These are phyloP conservation scores for Gillenia trifoliata DNA, from an alignment of 306 rosid species.

Conservation along the genomic window DNA sequence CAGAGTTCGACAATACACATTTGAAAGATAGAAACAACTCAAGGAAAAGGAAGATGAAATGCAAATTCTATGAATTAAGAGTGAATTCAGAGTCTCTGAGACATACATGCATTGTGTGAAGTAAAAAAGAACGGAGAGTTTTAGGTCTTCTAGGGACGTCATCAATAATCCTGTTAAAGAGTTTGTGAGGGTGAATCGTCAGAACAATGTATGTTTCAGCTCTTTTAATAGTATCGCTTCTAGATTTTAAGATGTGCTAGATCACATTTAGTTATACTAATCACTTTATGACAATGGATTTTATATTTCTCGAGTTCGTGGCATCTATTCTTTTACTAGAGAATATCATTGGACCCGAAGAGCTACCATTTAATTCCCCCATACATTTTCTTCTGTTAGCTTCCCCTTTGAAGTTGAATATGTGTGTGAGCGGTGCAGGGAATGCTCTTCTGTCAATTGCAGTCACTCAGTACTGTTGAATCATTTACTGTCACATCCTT, in stretches of 20 bases:
- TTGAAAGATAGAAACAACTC: too few relatives aligned
- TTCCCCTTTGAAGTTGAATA: not conserved
- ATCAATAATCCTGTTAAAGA: not conserved
- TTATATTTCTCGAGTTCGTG: not conserved
- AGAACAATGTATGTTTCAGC: not conserved
- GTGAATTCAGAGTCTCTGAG: not conserved
- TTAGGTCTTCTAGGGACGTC: not conserved
- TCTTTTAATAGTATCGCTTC: not conserved
- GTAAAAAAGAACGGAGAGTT: not conserved
- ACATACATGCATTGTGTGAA: too few relatives aligned
- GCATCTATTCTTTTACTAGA: not conserved
- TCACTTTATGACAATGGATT: not conserved
- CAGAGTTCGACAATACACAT: not conserved
- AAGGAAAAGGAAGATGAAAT: not conserved
- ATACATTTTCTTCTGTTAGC: not conserved
- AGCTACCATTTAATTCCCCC: not conserved
- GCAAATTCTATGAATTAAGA: not conserved
- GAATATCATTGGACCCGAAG: too few relatives aligned
- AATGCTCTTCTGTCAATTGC: not conserved
- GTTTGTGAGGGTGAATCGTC: not conserved
- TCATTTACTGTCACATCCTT: not conserved
- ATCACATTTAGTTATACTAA: not conserved
- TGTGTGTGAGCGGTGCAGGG: not conserved
- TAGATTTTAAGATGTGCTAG: not conserved
- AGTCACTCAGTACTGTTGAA: not conserved